Percentiles rank a stretch among this genome's conserved stretches.
Evolutionary conservation across 495 filamentous ascomycete species (phyloP).

Genomic region (Lophium mytilinum): DNA sequence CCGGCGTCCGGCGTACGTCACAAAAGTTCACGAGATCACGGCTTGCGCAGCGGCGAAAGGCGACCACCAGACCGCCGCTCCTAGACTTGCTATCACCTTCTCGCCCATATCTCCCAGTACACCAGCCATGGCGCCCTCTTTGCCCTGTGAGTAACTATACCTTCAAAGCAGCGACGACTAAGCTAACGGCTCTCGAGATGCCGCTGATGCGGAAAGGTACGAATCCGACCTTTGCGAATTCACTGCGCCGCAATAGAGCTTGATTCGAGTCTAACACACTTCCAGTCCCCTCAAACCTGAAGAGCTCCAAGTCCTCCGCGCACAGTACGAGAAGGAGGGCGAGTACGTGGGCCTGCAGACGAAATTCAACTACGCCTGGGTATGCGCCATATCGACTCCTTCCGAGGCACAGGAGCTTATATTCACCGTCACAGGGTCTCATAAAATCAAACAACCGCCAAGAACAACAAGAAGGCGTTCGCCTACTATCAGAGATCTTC

Average conservation of each 20-base stretch:
- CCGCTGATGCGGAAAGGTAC: slow-evolving; percentile 93
- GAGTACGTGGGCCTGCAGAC: slow-evolving; percentile 94
- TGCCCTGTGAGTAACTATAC: slow-evolving; percentile 25
- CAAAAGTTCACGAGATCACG: too few relatives aligned
- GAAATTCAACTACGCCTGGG: slow-evolving; percentile 99
- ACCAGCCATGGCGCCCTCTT: slow-evolving; percentile 19
- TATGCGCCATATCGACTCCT: slow-evolving; percentile 34
- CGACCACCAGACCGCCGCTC: not conserved
- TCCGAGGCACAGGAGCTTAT: not conserved
- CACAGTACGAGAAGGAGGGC: slow-evolving; percentile 94
- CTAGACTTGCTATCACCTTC: not conserved
- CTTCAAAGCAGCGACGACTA: slow-evolving; percentile 20
- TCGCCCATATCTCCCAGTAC: not conserved
- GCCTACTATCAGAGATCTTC: slow-evolving; percentile 93
- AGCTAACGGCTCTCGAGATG: slow-evolving; percentile 51
- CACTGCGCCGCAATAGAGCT: not conserved
- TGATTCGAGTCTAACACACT: slow-evolving; percentile 5
- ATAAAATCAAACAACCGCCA: slow-evolving; percentile 78
- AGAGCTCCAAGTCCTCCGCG: slow-evolving; percentile 82
- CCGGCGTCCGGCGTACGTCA: not conserved
- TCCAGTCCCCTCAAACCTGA: slow-evolving; percentile 74
- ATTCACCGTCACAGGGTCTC: slow-evolving; percentile 54
- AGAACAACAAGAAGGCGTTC: slow-evolving; percentile 93
- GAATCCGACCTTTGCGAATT: slow-evolving; percentile 9
- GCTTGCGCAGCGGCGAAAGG: not conserved